Evolutionary conservation across 192 early-diverging fungal genomes (phyloP).

Genomic region (Umbelopsis vinacea): DNA sequence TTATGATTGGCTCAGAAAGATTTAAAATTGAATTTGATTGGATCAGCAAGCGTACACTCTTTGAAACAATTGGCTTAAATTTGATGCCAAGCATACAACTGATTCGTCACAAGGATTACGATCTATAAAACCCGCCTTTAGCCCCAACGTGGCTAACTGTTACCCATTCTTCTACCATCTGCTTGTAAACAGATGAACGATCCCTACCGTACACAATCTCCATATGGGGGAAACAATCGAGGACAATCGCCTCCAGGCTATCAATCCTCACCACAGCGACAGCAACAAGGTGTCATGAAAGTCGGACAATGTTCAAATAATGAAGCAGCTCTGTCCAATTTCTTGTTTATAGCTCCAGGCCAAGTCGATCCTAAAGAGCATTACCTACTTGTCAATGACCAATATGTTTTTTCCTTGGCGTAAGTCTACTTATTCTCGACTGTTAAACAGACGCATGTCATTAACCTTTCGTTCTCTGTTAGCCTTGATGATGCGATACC

Average conservation of each 20-base stretch:
- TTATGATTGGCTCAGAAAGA: too few species aligned
- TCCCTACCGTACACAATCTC: conserved; percentile 16
- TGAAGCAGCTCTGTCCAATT: conserved; percentile 69
- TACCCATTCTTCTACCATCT: neutral
- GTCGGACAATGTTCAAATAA: conserved; percentile 54
- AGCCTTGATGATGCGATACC: conserved; percentile 51
- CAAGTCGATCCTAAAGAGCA: conserved; percentile 71
- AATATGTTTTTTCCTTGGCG: conserved; percentile 84
- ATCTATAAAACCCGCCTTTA: neutral
- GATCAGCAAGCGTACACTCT: too few species aligned
- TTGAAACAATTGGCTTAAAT: too few species aligned
- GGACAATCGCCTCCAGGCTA: neutral
- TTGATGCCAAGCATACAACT: too few species aligned
- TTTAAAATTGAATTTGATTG: too few species aligned
- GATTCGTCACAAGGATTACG: too few species aligned
- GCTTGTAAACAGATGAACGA: conserved; percentile 5
- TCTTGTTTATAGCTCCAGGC: conserved; percentile 69
- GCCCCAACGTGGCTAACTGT: conserved; percentile 2
- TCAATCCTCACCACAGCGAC: neutral
- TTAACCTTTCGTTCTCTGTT: conserved; percentile 1
- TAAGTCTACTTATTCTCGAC: conserved; percentile 27
- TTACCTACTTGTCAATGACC: conserved; percentile 79
- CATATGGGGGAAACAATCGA: neutral
- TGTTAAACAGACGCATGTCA: too few species aligned
- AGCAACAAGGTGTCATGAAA: conserved; percentile 22